Percentiles rank a stretch among this genome's conserved stretches.
Conservation (phyloP, 805 yeast species). For the Metschnikowia bowlesiae region DNA sequence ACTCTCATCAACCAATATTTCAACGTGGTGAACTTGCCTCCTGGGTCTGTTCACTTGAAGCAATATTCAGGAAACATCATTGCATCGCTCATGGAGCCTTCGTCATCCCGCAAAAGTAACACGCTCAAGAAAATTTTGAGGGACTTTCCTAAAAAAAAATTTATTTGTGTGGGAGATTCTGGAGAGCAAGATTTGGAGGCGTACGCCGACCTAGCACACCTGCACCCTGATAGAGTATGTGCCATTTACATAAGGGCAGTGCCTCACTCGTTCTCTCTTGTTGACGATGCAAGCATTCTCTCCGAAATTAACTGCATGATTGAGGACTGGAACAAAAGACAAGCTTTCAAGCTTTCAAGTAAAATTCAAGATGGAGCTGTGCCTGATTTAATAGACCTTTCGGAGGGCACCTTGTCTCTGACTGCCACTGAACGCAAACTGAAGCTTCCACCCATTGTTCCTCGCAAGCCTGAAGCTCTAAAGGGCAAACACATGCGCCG, state of each 20-base stretch:
- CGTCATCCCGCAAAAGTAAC: conserved; percentile 71
- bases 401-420: conserved; percentile 18
- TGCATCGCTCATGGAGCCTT: conserved; percentile 80
- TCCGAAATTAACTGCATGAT: conserved; percentile 26
- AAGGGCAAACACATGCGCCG: conserved; percentile 27
- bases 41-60: conserved; percentile 81
- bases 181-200: conserved; percentile 96
- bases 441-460: conserved; percentile 41
- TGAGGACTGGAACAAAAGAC: conserved; percentile 12
- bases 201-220: conserved; percentile 62
- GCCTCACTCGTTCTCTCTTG: conserved; percentile 58
- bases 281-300: conserved; percentile 37
- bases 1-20: conserved; percentile 57
- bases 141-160: conserved; percentile 75
- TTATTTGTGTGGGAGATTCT: conserved; percentile 88
- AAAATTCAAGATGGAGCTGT: conserved; percentile 4
- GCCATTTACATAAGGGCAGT: conserved; percentile 83
- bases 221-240: conserved; percentile 57
- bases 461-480: conserved; percentile 43
- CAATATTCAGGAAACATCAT: conserved; percentile 82
- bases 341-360: conserved; percentile 3
- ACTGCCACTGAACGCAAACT: conserved; percentile 8
- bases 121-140: conserved; percentile 57
- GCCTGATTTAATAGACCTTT: conserved; percentile 37
- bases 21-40: conserved; percentile 54